Evolutionary conservation across 345 rosid genomes (phyloP), one percentile per base, ranked within the genome.

Genomic region (Lepidium sativum): DNA sequence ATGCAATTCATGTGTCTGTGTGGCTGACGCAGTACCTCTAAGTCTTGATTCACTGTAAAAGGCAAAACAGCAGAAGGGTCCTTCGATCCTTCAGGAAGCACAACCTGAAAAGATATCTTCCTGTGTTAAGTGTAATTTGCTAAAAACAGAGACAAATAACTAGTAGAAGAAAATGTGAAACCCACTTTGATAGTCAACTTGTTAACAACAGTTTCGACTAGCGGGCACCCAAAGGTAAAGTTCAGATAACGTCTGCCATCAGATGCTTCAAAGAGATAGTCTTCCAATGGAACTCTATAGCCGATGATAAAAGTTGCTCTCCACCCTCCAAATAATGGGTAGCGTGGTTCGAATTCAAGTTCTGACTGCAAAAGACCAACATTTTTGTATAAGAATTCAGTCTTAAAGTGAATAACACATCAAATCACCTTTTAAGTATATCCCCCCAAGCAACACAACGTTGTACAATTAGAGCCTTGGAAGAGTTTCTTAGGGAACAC

Each of bases 251-350:
- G 95, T 80, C 78, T 82, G 51, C 92, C 96, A 78, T 88, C 90
- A 4, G 94, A 48, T 18, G 96, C 82, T 80, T 91, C 88, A 42
- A 95, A 95, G 61, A 91, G 91, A 75, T 88, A 86, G 73, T 88
- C 97, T 72, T 91, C 80, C 81, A 88, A 77, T 9, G 96, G 99
- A 64, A 95, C 77, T 67, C 87, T 85, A 73, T 95, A 95, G 25
- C 97, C 99, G 60, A 91, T 84, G 52, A 91, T 68, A 78, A 95
- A 95, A 71, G 96, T 88, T 50, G 98, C 82, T 73, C 84, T 88
- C 99, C 99, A 95, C 52, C 98, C 98, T 75, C 99, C 99, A 81
- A 95, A 86, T 74, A 95, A 75, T 48, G 99, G 99, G 80, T 91
- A 91, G 3, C 97, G 85, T 2, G 98, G 98, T 71, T 91, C 97